Percentiles rank a stretch among this genome's conserved stretches.
phyloP scores from a whole-genome alignment of 768 basidiomycete genomes.

The Amanita fuliginea region DNA sequence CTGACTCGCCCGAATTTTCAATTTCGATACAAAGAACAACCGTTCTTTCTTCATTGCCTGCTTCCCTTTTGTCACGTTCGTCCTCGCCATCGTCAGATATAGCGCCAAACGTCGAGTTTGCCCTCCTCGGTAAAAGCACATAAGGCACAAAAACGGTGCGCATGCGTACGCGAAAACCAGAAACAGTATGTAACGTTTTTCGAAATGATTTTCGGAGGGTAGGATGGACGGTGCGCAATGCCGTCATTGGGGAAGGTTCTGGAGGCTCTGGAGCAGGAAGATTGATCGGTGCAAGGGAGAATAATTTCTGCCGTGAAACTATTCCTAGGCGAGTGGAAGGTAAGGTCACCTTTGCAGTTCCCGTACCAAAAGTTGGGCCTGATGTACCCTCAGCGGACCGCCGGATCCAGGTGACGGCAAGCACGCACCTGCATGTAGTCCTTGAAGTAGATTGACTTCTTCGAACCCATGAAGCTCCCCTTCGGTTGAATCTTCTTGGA shows the following conservation, averaged over 20 bases:
- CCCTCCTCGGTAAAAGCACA: conserved; percentile 48
- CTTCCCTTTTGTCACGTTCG: conserved; percentile 48
- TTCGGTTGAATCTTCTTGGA: conserved; percentile 21
- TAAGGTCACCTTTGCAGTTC: conserved; percentile 30
- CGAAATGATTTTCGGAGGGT: conserved; percentile 83
- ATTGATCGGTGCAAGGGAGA: conserved; percentile 44
- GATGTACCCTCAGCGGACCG: not conserved
- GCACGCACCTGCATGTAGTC: conserved; percentile 48
- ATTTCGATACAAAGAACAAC: conserved; percentile 88
- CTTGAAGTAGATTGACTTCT: conserved; percentile 44
- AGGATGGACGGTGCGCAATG: conserved; percentile 38
- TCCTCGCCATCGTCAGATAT: conserved; percentile 25
- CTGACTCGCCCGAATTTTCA: conserved; percentile 67
- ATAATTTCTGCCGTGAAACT: conserved; percentile 53
- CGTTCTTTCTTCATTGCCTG: conserved; percentile 69
- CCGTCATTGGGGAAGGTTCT: conserved; percentile 40
- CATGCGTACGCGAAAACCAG: conserved; percentile 87
- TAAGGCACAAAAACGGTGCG: conserved; percentile 89
- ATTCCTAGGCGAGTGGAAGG: conserved; percentile 66
- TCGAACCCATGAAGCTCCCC: conserved; percentile 38
- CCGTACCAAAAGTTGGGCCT: conserved; percentile 34
- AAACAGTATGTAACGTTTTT: conserved; percentile 64
- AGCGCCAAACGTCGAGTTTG: conserved; percentile 13
- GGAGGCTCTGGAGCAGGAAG: conserved; percentile 29
- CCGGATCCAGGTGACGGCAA: not conserved